phyloP scores from a whole-genome alignment of 352 stramenopile species.

The Pythium rishiriense region DNA sequence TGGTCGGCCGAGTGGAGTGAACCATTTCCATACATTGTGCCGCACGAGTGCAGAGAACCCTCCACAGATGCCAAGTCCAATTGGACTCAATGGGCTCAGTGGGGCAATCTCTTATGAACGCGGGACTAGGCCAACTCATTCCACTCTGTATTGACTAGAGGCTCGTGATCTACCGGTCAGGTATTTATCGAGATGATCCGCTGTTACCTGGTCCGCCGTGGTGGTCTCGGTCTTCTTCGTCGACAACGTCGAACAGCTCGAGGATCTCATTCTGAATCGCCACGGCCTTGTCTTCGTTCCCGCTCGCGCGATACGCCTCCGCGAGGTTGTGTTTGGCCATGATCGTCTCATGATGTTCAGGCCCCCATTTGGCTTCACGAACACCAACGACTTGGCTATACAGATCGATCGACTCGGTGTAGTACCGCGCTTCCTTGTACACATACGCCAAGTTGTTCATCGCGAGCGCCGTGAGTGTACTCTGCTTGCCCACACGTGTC shows the following conservation, averaged over 20 bases:
- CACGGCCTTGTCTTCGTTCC: conserved; percentile 76
- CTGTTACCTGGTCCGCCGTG: not conserved
- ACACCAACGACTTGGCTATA: conserved; percentile 70
- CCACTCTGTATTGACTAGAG: no score
- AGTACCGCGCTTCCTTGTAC: conserved; percentile 73
- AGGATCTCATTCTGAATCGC: conserved; percentile 82
- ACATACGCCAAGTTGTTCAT: conserved; percentile 87
- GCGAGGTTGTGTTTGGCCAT: conserved; percentile 82
- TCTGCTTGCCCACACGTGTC: conserved; percentile 53
- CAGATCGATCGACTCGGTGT: conserved; percentile 63
- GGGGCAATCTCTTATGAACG: no score
- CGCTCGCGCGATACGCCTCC: conserved; percentile 71
- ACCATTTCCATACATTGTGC: no score
- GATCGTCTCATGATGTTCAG: conserved; percentile 78
- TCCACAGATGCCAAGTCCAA: no score
- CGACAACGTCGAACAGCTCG: conserved; percentile 58
- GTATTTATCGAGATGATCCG: not conserved
- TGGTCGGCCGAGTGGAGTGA: no score
- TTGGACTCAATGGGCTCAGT: no score
- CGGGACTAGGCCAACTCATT: no score
- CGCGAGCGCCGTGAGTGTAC: conserved; percentile 66
- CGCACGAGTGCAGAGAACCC: no score
- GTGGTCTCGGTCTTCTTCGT: conserved; percentile 10
- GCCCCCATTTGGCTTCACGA: conserved; percentile 59
- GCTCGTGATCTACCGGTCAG: no score